Evolutionary conservation across 768 basidiomycete genomes (phyloP).

Genomic region (Tubosaeta sp.): DNA sequence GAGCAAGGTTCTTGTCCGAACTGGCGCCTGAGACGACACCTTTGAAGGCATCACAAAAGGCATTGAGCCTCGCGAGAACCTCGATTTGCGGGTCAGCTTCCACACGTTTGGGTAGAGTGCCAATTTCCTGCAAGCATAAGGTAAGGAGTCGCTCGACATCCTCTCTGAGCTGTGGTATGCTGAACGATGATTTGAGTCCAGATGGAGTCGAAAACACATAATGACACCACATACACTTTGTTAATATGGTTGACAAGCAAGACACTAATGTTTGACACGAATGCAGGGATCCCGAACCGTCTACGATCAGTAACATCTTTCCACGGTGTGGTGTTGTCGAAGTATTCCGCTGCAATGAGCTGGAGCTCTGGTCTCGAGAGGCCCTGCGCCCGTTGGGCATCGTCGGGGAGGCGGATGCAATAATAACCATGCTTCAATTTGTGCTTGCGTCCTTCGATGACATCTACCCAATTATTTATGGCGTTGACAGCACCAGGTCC

Average conservation of each 20-base stretch:
- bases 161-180: conserved; percentile 43
- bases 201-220: no score
- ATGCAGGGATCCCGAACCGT: conserved; percentile 52
- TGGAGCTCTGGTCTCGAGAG: conserved; percentile 37
- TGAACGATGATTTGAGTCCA: conserved; percentile 20
- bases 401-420: conserved; percentile 62
- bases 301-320: conserved; percentile 36
- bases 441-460: conserved; percentile 47
- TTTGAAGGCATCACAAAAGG: conserved; percentile 42
- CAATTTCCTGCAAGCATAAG: conserved; percentile 31
- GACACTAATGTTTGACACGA: conserved; percentile 49
- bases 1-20: conserved; percentile 35
- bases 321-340: conserved; percentile 51
- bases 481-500: conserved; percentile 38
- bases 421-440: conserved; percentile 56
- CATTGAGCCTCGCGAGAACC: conserved; percentile 39
- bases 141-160: conserved; percentile 40
- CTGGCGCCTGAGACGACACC: conserved; percentile 30
- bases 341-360: conserved; percentile 39
- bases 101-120: conserved; percentile 37
- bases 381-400: conserved; percentile 42
- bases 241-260: conserved; percentile 53
- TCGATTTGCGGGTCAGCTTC: conserved; percentile 41
- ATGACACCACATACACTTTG: conserved; percentile 38
- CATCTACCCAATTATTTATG: conserved; percentile 44